Evolutionary conservation across 345 rosid genomes (phyloP).

Genomic region (Heritiera littoralis): DNA sequence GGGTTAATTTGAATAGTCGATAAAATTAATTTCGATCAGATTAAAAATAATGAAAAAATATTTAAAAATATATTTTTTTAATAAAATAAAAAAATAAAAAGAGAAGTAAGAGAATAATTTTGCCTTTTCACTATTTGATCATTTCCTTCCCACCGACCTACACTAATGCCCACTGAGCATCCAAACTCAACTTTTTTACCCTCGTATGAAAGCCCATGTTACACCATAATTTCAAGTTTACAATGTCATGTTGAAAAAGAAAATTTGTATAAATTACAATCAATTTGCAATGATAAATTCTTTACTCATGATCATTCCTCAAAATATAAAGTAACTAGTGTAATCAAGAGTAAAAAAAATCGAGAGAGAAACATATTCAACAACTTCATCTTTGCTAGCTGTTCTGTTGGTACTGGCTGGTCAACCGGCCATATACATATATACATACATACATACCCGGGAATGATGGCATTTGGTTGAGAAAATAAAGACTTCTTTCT

Average conservation of each 20-base stretch:
- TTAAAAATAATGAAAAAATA: too few relatives aligned
- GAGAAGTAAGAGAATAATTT: too few relatives aligned
- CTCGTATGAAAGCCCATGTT: not conserved
- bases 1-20: too few relatives aligned
- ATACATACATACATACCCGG: too few relatives aligned
- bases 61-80: too few relatives aligned
- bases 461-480: not conserved
- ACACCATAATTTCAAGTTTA: conserved; percentile 4
- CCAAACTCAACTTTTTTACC: too few relatives aligned
- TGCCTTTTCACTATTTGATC: too few relatives aligned
- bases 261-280: not conserved
- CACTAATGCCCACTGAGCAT: too few relatives aligned
- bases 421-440: not conserved
- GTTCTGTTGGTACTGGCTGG: not conserved
- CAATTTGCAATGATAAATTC: not conserved
- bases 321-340: not conserved
- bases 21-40: too few relatives aligned
- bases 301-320: not conserved
- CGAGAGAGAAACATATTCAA: not conserved
- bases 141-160: too few relatives aligned
- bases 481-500: not conserved
- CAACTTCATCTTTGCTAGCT: not conserved
- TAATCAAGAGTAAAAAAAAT: not conserved
- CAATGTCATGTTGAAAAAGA: not conserved
- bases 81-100: too few relatives aligned